A percentile compares a stretch with the other conserved stretches of the same genome.
These are phyloP conservation scores for Diaporthe batatas DNA, from an alignment of 2,329 filamentous ascomycete species.

Conservation along the genomic window DNA sequence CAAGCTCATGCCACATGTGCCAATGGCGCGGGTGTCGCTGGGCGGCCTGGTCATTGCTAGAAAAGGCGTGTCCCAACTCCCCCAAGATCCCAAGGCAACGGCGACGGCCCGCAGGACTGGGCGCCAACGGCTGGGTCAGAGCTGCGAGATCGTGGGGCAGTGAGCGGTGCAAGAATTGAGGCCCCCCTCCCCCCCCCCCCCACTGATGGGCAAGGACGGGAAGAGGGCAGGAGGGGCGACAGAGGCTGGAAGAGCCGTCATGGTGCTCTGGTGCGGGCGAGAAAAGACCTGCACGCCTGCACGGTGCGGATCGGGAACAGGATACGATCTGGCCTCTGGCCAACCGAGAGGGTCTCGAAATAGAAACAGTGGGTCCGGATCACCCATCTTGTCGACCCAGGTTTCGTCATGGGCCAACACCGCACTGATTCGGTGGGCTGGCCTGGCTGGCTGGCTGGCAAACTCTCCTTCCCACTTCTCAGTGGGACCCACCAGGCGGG, in stretches of 20 bases:
- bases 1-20: conserved; percentile 26
- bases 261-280: background rate
- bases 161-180: background rate
- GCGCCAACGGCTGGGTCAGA: background rate
- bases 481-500: background rate
- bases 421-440: conserved; percentile 11
- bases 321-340: conserved; percentile 27
- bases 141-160: conserved; percentile 25
- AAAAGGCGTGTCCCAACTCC: background rate
- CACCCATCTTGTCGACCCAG: conserved; percentile 14
- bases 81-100: conserved; percentile 1
- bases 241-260: conserved; percentile 25
- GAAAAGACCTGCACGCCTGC: conserved; percentile 29
- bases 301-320: conserved; percentile 15
- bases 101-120: conserved; percentile 10
- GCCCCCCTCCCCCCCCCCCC: background rate
- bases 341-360: conserved; percentile 30
- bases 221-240: conserved; percentile 7
- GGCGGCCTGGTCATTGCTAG: conserved; percentile 15
- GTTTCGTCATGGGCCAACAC: conserved; percentile 31
- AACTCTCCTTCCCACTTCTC: background rate
- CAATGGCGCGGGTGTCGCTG: conserved; percentile 15
- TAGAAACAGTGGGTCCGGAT: conserved; percentile 35
- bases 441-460: conserved; percentile 22
- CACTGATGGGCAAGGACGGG: conserved; percentile 2